A percentile compares a stretch with the other conserved stretches of the same genome.
Conservation (phyloP, 2,329 filamentous ascomycete genomes). For the Neospermospora avenae region DNA sequence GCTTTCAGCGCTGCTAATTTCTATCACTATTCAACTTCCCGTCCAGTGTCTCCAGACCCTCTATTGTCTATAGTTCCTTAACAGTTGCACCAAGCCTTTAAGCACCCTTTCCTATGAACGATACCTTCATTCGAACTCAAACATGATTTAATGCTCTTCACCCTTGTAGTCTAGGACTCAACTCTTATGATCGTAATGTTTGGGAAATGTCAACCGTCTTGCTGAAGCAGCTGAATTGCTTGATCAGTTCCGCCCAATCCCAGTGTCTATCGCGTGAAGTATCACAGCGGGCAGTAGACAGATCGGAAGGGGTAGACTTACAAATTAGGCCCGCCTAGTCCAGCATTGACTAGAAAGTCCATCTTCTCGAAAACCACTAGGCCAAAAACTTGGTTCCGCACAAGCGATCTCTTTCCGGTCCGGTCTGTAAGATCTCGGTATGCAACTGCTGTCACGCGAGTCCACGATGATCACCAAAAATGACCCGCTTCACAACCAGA, state of each 20-base stretch:
- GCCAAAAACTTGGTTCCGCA: constrained; percentile 53
- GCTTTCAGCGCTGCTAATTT: constrained; percentile 41
- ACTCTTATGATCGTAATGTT: constrained; percentile 59
- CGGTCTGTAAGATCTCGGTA: not conserved
- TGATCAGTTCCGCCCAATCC: too few species aligned
- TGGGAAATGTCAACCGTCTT: constrained; percentile 57
- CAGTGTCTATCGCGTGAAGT: too few species aligned
- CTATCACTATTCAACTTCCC: constrained; percentile 48
- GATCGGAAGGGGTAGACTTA: constrained; percentile 22
- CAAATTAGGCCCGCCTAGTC: constrained; percentile 56
- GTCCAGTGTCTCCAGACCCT: constrained; percentile 40
- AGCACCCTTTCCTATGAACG: constrained; percentile 40
- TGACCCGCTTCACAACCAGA: too few species aligned
- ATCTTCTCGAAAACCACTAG: constrained; percentile 50
- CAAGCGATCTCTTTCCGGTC: constrained; percentile 4
- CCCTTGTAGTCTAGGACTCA: constrained; percentile 51
- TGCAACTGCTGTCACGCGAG: constrained; percentile 3
- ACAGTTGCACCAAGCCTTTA: constrained; percentile 50
- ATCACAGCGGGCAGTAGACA: not conserved
- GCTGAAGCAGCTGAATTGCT: constrained; percentile 63
- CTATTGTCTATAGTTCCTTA: constrained; percentile 46
- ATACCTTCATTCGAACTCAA: constrained; percentile 54
- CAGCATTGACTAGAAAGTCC: constrained; percentile 55
- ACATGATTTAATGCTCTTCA: constrained; percentile 55
- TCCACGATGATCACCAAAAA: too few species aligned